phyloP scores from a whole-genome alignment of 2,329 filamentous ascomycete genomes.

The Onygena corvina region DNA sequence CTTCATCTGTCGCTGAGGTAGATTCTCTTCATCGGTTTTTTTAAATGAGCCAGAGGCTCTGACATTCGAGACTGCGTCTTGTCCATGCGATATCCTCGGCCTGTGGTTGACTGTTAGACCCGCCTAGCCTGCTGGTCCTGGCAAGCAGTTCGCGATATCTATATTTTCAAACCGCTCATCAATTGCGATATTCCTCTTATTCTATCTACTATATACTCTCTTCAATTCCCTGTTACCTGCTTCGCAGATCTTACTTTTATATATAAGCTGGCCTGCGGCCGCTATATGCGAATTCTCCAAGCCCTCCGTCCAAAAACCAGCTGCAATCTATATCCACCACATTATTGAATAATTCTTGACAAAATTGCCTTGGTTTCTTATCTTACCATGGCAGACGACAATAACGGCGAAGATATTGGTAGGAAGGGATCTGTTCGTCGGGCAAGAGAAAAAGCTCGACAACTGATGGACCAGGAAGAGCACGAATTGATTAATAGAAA shows the following conservation, averaged over 20 bases:
- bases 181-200: neutral
- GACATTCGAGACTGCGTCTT: neutral
- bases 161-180: neutral
- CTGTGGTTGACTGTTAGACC: neutral
- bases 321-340: neutral
- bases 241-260: neutral
- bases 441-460: slow-evolving; percentile 11
- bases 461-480: neutral
- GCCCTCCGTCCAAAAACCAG: neutral
- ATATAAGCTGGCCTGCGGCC: slow-evolving; percentile 1
- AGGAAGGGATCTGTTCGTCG: slow-evolving; percentile 14
- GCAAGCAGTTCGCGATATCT: neutral
- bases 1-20: neutral
- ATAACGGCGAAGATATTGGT: neutral
- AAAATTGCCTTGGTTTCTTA: neutral
- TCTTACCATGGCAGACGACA: neutral
- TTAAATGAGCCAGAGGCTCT: neutral
- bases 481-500: neutral
- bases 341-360: neutral
- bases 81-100: neutral
- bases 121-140: neutral
- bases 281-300: neutral
- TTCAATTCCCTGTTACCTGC: neutral
- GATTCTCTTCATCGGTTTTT: neutral
- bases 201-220: neutral